These are phyloP conservation scores for Ceratobasidium sp. DNA, from an alignment of 1,284 basidiomycete genomes.

Conservation along the genomic window DNA sequence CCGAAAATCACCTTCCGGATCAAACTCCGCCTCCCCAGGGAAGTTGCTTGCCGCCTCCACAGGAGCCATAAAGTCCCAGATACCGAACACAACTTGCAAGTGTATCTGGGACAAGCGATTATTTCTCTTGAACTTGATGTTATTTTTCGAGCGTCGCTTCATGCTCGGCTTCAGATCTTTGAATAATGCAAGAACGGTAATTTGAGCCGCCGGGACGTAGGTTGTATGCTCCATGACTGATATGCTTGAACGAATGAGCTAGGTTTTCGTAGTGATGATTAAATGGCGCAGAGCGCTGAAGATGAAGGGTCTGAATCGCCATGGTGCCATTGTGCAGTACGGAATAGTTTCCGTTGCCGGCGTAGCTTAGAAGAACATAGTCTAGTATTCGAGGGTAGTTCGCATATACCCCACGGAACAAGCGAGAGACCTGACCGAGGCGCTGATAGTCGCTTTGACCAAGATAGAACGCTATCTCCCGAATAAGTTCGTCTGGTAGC, in stretches of 20 bases:
- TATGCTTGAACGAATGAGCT: not conserved
- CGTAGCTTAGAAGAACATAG: not conserved
- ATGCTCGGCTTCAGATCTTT: too few species aligned
- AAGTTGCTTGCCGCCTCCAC: too few species aligned
- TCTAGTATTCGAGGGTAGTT: not conserved
- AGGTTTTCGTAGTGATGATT: not conserved
- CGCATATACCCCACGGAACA: conserved; percentile 5
- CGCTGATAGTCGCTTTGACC: not conserved
- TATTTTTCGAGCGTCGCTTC: too few species aligned
- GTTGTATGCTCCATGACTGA: not conserved
- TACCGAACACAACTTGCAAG: too few species aligned
- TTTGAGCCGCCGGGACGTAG: not conserved
- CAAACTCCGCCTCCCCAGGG: too few species aligned
- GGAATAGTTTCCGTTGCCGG: not conserved
- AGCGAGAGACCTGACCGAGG: not conserved
- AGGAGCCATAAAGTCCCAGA: too few species aligned
- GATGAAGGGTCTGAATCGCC: not conserved
- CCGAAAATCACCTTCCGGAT: too few species aligned
- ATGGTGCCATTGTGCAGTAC: not conserved
- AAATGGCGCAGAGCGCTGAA: not conserved
- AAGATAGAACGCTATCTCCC: not conserved
- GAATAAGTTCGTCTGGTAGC: not conserved
- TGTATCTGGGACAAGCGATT: too few species aligned
- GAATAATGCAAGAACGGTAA: too few species aligned
- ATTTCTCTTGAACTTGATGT: too few species aligned